Conservation (phyloP, 169 alveolate genomes). For the Cryptosporidium ryanae region DNA sequence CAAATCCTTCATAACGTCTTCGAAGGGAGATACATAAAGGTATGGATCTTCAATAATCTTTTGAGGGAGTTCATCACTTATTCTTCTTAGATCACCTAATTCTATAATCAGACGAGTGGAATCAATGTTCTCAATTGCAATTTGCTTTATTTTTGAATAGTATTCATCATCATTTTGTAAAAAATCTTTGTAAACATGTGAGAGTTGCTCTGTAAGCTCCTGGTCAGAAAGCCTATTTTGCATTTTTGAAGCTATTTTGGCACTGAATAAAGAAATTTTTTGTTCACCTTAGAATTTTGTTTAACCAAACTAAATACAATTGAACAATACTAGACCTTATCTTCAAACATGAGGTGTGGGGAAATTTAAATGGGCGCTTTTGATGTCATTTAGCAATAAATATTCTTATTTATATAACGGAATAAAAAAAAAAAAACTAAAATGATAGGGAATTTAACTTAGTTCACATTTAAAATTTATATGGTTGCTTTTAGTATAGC, state of each 20-base stretch:
- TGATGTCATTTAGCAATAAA: background rate
- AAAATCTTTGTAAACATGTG: constrained; percentile 33
- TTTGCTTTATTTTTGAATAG: constrained; percentile 65
- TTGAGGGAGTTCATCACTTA: constrained; percentile 64
- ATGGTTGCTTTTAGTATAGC: background rate
- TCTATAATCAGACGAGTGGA: constrained; percentile 49
- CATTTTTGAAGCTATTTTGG: constrained; percentile 5
- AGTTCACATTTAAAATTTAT: background rate
- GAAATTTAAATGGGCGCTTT: constrained; percentile 58
- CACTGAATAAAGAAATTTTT: too few species aligned
- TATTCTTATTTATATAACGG: background rate
- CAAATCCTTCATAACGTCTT: constrained; percentile 86
- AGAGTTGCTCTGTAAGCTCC: constrained; percentile 65
- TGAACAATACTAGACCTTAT: too few species aligned
- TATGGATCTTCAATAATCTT: constrained; percentile 78
- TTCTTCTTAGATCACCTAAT: constrained; percentile 45
- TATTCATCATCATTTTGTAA: constrained; percentile 65
- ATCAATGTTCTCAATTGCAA: constrained; percentile 59
- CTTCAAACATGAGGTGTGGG: constrained; percentile 69
- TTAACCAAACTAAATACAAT: too few species aligned
- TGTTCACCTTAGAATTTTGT: too few species aligned
- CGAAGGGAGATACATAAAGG: constrained; percentile 84
- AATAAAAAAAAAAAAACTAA: background rate
- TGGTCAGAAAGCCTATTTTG: constrained; percentile 42
- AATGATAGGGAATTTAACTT: background rate